Base-by-base conservation (phyloP, 2,329 filamentous ascomycete species). In the Magnaporthiopsis rhizophila region DNA sequence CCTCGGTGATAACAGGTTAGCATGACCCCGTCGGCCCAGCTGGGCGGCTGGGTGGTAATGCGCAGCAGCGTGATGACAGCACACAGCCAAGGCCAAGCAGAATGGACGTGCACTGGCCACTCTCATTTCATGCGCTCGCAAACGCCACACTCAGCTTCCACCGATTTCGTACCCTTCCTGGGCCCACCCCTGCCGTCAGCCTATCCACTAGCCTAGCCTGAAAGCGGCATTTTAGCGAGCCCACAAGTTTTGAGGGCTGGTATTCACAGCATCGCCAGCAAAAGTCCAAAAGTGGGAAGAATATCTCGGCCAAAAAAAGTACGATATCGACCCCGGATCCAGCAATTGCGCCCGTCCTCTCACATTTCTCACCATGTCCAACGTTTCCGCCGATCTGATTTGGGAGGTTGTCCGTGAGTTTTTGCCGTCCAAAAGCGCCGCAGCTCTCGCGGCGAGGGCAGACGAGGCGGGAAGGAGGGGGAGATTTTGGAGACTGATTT, bases 371-470 rank as follows among this genome's bases (percentile, higher is more conserved):
- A 86, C 79, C 79, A 86, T 86, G 82, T 76, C 87, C 74, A 91
- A 92, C 84, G 84, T 96, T 77, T 96, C 92, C 79, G 81, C 88
- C 77, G 93, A 97, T 82, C 86, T 97, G 74, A 83, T 97, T 85
- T 98, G 94, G 94, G 89, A 94, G 86, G 83, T 96, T 80, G 88
- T 89, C 85, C 91, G 93, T 97, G 88, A 80, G 92, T 92, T 69
- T 67, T 56, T 58, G 18, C 36, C 58, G 50, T n/a, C 30, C 26
- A 63, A 57, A 56, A 56, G 65, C 61, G 45, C 45, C 45, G 45
- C 45, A 53, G 45, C 45, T 53, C 45, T 24, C 45, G 21, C 45
- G 15, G 21, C 61, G 24, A 61, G 24, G 24, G 24, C 21, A 30
- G 30, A 11, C 18, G 61, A 13, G 24, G 26, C 21, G 50, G 30